phyloP scores from a whole-genome alignment of 768 basidiomycete genomes.

The Podaxis pistillaris region DNA sequence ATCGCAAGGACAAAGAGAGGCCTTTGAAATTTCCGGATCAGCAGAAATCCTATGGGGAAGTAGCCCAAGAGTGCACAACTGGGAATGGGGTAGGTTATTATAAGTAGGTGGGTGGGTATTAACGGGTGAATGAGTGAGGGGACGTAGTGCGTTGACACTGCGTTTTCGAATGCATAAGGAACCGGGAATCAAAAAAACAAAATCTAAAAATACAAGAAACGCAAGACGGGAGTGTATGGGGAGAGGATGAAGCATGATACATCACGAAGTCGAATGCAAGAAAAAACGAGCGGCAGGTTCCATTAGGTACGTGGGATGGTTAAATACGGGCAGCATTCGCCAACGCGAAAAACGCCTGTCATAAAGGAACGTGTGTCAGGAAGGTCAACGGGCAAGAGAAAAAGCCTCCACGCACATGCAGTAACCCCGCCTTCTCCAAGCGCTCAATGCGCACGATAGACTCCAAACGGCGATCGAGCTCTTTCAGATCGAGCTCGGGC shows the following conservation, averaged over 20 bases:
- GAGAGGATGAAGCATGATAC: neutral
- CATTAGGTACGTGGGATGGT: neutral
- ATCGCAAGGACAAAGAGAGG: neutral
- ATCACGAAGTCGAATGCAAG: neutral
- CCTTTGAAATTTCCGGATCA: neutral
- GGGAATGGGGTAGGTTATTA: neutral
- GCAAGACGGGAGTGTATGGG: neutral
- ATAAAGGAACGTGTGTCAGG: neutral
- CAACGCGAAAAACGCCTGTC: slow-evolving; percentile 1
- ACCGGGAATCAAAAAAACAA: neutral
- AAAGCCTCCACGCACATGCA: neutral
- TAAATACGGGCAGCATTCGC: neutral
- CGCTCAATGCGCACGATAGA: slow-evolving; percentile 75
- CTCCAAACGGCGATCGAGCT: slow-evolving; percentile 82
- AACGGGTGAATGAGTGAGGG: neutral
- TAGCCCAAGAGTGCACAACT: neutral
- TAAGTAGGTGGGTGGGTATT: neutral
- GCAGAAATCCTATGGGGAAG: neutral
- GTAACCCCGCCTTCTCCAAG: neutral
- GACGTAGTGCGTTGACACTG: neutral
- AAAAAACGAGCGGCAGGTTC: neutral
- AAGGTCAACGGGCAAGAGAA: neutral
- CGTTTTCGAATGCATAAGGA: neutral
- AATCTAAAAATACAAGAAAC: neutral
- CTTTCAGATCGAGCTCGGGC: slow-evolving; percentile 55